Conservation (phyloP, 805 yeast species). For the Grigorovia humatica region DNA sequence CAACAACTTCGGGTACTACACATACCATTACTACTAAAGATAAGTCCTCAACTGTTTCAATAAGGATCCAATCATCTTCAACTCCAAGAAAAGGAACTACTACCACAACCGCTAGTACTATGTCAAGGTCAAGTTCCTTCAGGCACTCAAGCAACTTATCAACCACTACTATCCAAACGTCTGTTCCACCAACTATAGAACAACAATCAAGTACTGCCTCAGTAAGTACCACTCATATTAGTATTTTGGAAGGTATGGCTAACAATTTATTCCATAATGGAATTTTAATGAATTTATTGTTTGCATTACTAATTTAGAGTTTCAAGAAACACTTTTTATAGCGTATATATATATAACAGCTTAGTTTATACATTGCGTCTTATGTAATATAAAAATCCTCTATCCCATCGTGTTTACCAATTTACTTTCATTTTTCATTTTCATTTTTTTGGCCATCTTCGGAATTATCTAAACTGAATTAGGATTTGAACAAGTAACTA, state of each 20-base stretch:
- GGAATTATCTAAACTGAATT: no score
- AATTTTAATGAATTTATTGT: background rate
- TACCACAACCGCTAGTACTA: background rate
- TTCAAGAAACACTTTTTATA: background rate
- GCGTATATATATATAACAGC: no score
- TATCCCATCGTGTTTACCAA: no score
- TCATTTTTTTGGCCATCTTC: no score
- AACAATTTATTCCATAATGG: background rate
- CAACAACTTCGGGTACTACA: background rate
- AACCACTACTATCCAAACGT: background rate
- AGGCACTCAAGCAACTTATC: background rate
- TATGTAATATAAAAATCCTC: no score
- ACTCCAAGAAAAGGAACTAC: background rate
- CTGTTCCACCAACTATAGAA: background rate
- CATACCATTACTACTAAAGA: background rate
- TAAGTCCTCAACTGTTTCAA: background rate
- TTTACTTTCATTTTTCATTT: no score
- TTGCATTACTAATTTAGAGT: background rate
- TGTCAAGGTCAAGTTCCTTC: background rate
- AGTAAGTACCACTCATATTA: background rate
- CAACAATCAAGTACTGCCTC: background rate
- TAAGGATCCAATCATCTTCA: background rate
- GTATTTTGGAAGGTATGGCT: constrained; percentile 6
- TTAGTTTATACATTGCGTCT: no score
- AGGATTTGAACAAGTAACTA: no score